Evolutionary conservation across 192 early-diverging fungal genomes (phyloP).

Genomic region (Phlyctochytrium arcticum): DNA sequence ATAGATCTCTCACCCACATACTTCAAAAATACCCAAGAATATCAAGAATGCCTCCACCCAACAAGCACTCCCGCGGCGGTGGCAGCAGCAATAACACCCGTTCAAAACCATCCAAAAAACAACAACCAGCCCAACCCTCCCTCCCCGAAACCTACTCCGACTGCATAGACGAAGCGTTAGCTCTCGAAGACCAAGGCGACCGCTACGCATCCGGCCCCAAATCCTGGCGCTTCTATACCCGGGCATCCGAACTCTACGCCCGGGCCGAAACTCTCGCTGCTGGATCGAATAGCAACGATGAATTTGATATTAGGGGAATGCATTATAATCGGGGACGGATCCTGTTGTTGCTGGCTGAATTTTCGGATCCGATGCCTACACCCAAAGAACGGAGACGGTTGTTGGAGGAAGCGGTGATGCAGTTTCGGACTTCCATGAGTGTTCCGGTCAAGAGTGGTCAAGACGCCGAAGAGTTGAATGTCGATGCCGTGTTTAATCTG

Average conservation of each 20-base stretch:
- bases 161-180: constrained; percentile 20
- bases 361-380: constrained; percentile 28
- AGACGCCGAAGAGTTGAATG: constrained; percentile 47
- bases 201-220: constrained; percentile 65
- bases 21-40: too few species aligned
- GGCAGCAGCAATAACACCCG: too few species aligned
- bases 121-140: too few species aligned
- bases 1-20: too few species aligned
- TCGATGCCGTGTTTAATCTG: constrained; percentile 65
- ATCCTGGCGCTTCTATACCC: constrained; percentile 62
- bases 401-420: constrained; percentile 49
- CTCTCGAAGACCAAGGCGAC: constrained; percentile 54
- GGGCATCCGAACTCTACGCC: constrained; percentile 59
- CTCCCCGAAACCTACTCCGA: neutral
- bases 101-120: too few species aligned
- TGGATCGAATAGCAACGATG: constrained; percentile 32
- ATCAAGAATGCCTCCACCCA: too few species aligned
- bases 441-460: neutral
- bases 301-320: constrained; percentile 45
- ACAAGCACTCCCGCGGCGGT: too few species aligned
- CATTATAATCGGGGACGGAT: constrained; percentile 59
- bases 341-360: constrained; percentile 51
- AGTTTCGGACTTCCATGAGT: constrained; percentile 44
- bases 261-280: constrained; percentile 45
- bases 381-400: constrained; percentile 19